These are phyloP conservation scores for Lentinula lateritia DNA, from an alignment of 768 basidiomycete genomes.

Conservation along the genomic window DNA sequence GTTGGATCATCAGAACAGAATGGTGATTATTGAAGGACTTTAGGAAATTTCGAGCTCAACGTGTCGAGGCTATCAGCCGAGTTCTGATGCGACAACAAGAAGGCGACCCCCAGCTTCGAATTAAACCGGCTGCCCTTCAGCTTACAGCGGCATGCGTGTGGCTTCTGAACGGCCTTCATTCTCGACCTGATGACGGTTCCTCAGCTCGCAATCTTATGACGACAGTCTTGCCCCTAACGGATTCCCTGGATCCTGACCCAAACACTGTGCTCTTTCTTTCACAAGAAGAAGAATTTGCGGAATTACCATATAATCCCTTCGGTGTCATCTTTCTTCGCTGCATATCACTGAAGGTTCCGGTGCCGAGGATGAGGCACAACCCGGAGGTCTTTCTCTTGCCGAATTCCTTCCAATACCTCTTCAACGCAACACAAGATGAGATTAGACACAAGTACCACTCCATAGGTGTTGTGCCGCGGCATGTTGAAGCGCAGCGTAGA, in stretches of 20 bases:
- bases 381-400: not conserved
- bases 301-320: not conserved
- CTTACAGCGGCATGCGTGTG: conserved; percentile 12
- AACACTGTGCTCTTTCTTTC: not conserved
- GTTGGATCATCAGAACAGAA: not conserved
- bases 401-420: not conserved
- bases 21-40: not conserved
- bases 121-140: conserved; percentile 2
- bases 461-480: not conserved
- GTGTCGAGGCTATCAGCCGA: conserved; percentile 12
- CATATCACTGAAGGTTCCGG: not conserved
- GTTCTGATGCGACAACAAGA: conserved; percentile 12
- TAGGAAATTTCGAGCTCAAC: conserved; percentile 18
- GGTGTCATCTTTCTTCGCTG: not conserved
- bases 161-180: conserved; percentile 12
- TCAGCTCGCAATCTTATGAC: conserved; percentile 13
- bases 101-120: not conserved
- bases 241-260: not conserved
- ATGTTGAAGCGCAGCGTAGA: too few relatives aligned
- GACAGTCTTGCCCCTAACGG: conserved; percentile 15
- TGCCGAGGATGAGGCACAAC: not conserved
- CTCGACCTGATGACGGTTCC: conserved; percentile 11
- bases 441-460: not conserved
- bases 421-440: not conserved
- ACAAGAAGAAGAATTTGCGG: not conserved